Conservation (phyloP, 768 basidiomycete genomes). For the Hericium coralloides region DNA sequence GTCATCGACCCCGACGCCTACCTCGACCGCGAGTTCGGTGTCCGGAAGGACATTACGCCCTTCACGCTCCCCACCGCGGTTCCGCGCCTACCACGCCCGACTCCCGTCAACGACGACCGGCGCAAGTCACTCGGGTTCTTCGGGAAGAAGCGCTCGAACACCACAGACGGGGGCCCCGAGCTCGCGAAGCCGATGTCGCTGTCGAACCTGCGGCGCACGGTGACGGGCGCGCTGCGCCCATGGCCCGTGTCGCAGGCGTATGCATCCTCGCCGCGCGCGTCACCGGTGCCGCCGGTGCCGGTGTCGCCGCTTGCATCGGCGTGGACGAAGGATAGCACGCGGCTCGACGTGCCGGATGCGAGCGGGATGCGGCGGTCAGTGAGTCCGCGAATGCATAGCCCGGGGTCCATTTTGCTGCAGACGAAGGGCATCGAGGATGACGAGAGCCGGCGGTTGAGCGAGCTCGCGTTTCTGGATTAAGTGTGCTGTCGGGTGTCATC, state of each 20-base stretch:
- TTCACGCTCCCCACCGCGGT: not conserved
- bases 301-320: not conserved
- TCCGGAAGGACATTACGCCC: constrained; percentile 2
- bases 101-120: not conserved
- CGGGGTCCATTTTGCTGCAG: constrained; percentile 46
- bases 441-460: constrained; percentile 60
- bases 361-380: constrained; percentile 31
- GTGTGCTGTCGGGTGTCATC: not conserved
- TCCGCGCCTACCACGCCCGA: not conserved
- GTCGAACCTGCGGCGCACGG: not conserved
- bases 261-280: not conserved
- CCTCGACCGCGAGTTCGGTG: not conserved
- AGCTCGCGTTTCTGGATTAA: constrained; percentile 45
- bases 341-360: not conserved
- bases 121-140: constrained; percentile 3
- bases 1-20: constrained; percentile 3
- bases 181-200: constrained; percentile 1
- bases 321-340: not conserved
- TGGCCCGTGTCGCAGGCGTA: not conserved
- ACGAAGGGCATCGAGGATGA: constrained; percentile 51
- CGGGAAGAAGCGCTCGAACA: not conserved
- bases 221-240: not conserved
- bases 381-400: constrained; percentile 49
- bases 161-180: not conserved
- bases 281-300: not conserved